Conservation (phyloP, 2,329 filamentous ascomycete species). For the Colletotrichum australisinense region DNA sequence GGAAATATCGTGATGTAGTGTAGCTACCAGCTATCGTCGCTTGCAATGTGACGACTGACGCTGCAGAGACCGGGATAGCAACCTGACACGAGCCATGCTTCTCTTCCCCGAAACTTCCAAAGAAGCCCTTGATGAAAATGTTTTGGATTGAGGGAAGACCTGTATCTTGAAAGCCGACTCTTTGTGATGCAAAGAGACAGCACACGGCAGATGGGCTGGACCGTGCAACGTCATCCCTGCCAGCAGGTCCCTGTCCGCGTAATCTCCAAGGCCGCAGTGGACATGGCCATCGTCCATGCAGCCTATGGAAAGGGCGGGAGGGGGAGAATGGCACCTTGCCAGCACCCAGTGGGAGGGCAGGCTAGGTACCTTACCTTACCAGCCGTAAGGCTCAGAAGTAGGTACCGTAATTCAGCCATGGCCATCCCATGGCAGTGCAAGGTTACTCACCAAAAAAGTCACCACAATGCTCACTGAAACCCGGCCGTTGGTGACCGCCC, state of each 20-base stretch:
- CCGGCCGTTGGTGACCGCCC: not conserved
- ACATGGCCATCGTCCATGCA: conserved; percentile 6
- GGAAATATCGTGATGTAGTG: not conserved
- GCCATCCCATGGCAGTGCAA: not conserved
- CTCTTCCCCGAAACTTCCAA: not conserved
- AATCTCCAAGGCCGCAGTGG: conserved; percentile 33
- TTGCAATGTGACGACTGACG: not conserved
- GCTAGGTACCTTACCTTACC: not conserved
- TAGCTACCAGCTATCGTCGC: not conserved
- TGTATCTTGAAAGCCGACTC: not conserved
- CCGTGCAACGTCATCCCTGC: conserved; percentile 30
- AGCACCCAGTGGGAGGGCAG: too few species aligned
- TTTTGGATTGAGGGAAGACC: not conserved
- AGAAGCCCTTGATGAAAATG: not conserved
- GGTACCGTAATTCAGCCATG: not conserved
- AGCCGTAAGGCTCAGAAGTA: conserved; percentile 7
- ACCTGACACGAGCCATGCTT: not conserved
- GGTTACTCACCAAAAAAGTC: too few species aligned
- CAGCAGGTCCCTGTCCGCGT: conserved; percentile 30
- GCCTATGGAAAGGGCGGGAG: not conserved
- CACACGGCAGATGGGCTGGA: not conserved
- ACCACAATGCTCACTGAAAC: not conserved
- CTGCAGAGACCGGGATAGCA: not conserved
- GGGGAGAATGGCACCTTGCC: not conserved
- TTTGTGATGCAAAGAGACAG: not conserved